Evolutionary conservation across 768 basidiomycete species (phyloP), one percentile per base, ranked within the genome.

Genomic region (Hygrophoropsis aurantiaca): DNA sequence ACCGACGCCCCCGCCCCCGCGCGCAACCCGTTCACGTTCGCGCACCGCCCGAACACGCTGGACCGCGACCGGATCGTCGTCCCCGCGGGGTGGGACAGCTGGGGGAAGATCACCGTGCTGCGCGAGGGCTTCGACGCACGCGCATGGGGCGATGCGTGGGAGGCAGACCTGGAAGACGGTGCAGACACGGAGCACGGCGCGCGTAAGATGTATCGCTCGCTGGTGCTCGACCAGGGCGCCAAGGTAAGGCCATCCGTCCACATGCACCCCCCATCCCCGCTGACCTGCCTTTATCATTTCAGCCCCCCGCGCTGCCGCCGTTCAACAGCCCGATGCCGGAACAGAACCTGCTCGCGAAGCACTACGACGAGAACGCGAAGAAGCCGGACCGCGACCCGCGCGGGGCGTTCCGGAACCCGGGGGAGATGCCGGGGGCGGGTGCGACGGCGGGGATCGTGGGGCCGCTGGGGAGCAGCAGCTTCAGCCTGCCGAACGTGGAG

Each of bases 1-100:
- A 53, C 61, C 4, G 70, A 75, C 11, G 64, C 67, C 10, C 61
- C 71, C 0, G 68, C 74, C 16, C 82, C 86, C 5, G 70, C 73
- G 21, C 82, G 85, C 32, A 90, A 90, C 57, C 81, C 85, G 2
- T 97, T 97, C 69, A 85, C 91, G 0, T 98, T 97, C 67, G 70
- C 76, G 3, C 81, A 90, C 46, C 86, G 88, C 54, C 87, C 97
- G 2, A 98, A 97, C 61, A 87, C 90, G 0, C 73, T 98, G 38
- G 97, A 98, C 62, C 83, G 97, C 25, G 94, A 97, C 59, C 85
- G 82, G 11, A 86, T 97, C 42, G 81, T 97, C 36, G 84, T 98
- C 5, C 97, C 95, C 1, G 81, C 91, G 2, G 97, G 97, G 1
- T 99, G 97, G 97, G 97, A 98, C 61, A 91, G 89, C 55, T 97